Conservation (phyloP, 2,329 filamentous ascomycete genomes). For the Talaromyces islandicus region DNA sequence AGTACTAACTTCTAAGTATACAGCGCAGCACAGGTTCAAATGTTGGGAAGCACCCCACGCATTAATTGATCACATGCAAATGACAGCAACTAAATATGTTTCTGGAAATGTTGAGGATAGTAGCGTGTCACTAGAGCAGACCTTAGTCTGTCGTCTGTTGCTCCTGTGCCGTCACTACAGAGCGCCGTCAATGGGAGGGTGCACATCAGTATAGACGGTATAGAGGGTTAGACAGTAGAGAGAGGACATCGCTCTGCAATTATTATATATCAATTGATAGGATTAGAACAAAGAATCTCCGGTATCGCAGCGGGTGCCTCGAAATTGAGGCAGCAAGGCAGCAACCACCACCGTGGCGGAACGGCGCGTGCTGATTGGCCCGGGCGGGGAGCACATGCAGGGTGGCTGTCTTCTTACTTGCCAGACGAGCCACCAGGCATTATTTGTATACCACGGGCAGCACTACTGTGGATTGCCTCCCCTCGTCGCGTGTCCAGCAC, state of each 20-base stretch:
- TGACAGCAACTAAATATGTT: too few relatives aligned
- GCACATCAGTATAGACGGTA: background rate
- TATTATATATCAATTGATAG: too few relatives aligned
- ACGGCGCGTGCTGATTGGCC: constrained; percentile 6
- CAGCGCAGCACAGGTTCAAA: too few relatives aligned
- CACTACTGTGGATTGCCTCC: background rate
- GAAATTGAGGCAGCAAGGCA: background rate
- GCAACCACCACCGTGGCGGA: constrained; percentile 2
- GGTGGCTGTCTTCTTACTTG: constrained; percentile 3
- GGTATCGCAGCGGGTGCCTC: background rate
- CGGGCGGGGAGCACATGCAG: constrained; percentile 5
- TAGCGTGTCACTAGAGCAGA: too few relatives aligned
- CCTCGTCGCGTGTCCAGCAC: background rate
- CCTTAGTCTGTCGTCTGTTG: background rate
- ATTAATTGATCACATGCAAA: too few relatives aligned
- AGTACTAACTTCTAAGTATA: too few relatives aligned
- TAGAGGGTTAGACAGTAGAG: too few relatives aligned
- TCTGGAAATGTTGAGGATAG: too few relatives aligned
- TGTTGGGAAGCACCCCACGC: too few relatives aligned
- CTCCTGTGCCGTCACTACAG: background rate
- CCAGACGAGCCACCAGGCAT: background rate
- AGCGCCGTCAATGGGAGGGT: background rate
- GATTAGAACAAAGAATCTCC: too few relatives aligned
- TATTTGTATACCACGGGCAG: background rate
- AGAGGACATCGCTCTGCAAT: too few relatives aligned